phyloP scores from a whole-genome alignment of 73 alveolate genomes.

The Durusdinium trenchii region DNA sequence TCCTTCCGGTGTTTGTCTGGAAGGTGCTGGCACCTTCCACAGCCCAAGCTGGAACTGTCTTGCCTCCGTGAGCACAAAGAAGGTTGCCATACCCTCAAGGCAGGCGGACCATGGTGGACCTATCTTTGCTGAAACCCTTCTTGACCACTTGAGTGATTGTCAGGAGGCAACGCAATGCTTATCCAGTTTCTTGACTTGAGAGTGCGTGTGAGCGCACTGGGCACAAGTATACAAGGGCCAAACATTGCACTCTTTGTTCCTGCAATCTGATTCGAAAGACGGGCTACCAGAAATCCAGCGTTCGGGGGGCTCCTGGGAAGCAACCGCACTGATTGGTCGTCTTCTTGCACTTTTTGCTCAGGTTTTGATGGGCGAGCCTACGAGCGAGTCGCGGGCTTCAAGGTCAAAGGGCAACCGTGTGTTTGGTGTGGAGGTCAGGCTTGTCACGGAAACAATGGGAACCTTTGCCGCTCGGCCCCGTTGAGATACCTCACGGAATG shows the following conservation, averaged over 20 bases:
- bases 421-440: conserved; percentile 90
- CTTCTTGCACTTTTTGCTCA: too few species aligned
- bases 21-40: conserved; percentile 68
- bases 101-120: not conserved
- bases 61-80: conserved; percentile 33
- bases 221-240: not conserved
- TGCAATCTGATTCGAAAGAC: too few species aligned
- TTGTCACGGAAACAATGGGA: conserved; percentile 42
- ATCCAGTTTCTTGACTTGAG: conserved; percentile 13
- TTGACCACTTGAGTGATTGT: not conserved
- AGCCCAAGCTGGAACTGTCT: not conserved
- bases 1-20: not conserved
- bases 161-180: conserved; percentile 37
- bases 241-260: too few species aligned
- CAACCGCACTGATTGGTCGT: too few species aligned
- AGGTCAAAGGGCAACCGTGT: conserved; percentile 55
- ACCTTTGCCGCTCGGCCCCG: conserved; percentile 3
- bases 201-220: not conserved
- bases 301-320: too few species aligned
- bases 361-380: conserved; percentile 78
- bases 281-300: too few species aligned
- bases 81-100: conserved; percentile 61
- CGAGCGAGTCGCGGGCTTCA: conserved; percentile 56
- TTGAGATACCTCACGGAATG: too few species aligned
- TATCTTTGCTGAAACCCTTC: not conserved